phyloP scores from a whole-genome alignment of 2,329 filamentous ascomycete genomes.

The Penicillium sp. region DNA sequence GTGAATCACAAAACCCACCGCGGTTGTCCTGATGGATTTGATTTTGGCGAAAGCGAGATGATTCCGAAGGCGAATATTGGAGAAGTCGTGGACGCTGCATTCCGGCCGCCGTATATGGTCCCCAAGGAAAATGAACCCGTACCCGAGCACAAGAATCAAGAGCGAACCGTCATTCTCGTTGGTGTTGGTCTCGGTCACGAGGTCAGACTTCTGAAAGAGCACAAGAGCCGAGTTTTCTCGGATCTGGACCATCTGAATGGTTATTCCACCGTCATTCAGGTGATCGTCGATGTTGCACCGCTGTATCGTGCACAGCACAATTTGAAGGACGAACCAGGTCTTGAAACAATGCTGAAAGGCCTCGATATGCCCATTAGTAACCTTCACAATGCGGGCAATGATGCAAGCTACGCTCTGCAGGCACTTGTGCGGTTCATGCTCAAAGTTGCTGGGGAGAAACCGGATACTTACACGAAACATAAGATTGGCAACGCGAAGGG shows the following conservation, averaged over 20 bases:
- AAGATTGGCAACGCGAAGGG: too few species aligned
- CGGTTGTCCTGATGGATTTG: constrained; percentile 76
- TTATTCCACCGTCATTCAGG: constrained; percentile 49
- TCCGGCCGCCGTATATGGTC: constrained; percentile 49
- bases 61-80: constrained; percentile 48
- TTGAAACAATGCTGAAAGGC: constrained; percentile 63
- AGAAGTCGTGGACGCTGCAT: constrained; percentile 51
- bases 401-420: constrained; percentile 74
- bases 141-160: constrained; percentile 9
- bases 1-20: constrained; percentile 65
- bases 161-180: constrained; percentile 67
- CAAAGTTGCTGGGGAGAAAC: constrained; percentile 3
- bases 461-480: too few species aligned
- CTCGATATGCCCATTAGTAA: constrained; percentile 54
- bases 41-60: constrained; percentile 59
- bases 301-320: constrained; percentile 64
- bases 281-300: constrained; percentile 67
- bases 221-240: constrained; percentile 57
- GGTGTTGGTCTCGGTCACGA: constrained; percentile 71
- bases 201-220: constrained; percentile 59
- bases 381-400: constrained; percentile 85
- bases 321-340: constrained; percentile 51
- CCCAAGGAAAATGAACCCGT: constrained; percentile 5
- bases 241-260: background rate
- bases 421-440: constrained; percentile 61